Percentiles rank a stretch among this genome's conserved stretches.
Evolutionary conservation across 768 basidiomycete species (phyloP).

Genomic region (Naganishia antarctica): DNA sequence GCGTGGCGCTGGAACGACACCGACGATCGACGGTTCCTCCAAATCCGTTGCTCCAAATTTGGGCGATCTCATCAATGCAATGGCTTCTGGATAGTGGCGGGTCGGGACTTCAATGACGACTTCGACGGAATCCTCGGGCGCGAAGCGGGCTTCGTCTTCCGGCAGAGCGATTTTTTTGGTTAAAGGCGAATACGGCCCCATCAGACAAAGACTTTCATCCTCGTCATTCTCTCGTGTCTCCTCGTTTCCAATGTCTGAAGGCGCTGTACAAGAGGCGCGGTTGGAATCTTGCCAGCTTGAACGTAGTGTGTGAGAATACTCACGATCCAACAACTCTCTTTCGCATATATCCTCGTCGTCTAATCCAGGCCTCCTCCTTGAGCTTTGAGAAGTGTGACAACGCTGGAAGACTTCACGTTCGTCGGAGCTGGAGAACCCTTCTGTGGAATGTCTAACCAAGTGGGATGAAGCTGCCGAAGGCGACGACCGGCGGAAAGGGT

Average conservation of each 20-base stretch:
- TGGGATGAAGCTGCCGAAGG: conserved; percentile 13
- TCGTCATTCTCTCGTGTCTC: too few relatives aligned
- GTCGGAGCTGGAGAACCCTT: background rate
- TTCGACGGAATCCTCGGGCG: background rate
- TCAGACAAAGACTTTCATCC: too few relatives aligned
- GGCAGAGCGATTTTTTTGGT: too few relatives aligned
- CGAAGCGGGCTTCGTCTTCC: background rate
- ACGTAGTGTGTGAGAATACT: background rate
- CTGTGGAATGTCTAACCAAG: background rate
- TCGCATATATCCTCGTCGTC: conserved; percentile 16
- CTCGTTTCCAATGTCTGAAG: too few relatives aligned
- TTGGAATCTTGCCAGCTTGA: background rate
- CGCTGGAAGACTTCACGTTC: background rate
- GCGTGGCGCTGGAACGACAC: background rate
- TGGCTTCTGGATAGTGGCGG: too few relatives aligned
- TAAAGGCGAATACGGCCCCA: too few relatives aligned
- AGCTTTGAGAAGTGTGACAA: background rate
- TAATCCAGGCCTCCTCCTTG: background rate
- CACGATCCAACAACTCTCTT: background rate
- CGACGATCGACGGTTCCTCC: background rate
- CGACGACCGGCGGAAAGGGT: background rate
- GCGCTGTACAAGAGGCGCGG: too few relatives aligned
- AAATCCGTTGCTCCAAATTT: too few relatives aligned
- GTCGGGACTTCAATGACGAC: conserved; percentile 7
- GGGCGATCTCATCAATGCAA: background rate